Conservation (phyloP, 2,329 filamentous ascomycete species). For the Fusarium globosum region DNA sequence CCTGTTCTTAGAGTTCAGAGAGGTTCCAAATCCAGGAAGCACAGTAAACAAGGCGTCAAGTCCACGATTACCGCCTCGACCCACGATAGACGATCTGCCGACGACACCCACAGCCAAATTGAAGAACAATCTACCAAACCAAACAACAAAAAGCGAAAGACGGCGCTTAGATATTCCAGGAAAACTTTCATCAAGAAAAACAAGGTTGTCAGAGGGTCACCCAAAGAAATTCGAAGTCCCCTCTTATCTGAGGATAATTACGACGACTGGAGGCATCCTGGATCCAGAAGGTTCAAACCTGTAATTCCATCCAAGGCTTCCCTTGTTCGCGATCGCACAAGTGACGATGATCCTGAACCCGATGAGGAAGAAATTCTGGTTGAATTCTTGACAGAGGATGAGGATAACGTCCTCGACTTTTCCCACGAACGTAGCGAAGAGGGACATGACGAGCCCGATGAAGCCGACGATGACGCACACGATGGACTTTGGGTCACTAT, state of each 20-base stretch:
- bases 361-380: slow-evolving; percentile 34
- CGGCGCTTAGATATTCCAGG: slow-evolving; percentile 5
- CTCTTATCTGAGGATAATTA: slow-evolving; percentile 22
- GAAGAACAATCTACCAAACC: slow-evolving; percentile 15
- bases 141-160: slow-evolving; percentile 19
- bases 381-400: slow-evolving; percentile 36
- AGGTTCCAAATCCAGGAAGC: slow-evolving; percentile 50
- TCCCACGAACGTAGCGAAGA: slow-evolving; percentile 37
- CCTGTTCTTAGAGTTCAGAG: slow-evolving; percentile 65
- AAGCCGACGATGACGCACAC: slow-evolving; percentile 50
- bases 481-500: slow-evolving; percentile 97
- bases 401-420: slow-evolving; percentile 45
- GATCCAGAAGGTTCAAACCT: slow-evolving; percentile 17
- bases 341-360: neutral
- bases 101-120: neutral
- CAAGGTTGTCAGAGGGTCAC: slow-evolving; percentile 9
- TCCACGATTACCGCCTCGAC: slow-evolving; percentile 20
- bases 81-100: slow-evolving; percentile 27
- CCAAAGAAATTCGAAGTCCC: slow-evolving; percentile 30
- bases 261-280: slow-evolving; percentile 17
- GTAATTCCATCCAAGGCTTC: slow-evolving; percentile 14
- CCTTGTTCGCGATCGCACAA: neutral
- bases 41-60: slow-evolving; percentile 13
- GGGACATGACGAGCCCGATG: slow-evolving; percentile 32
- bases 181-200: slow-evolving; percentile 18